Evolutionary conservation across 2,329 filamentous ascomycete species (phyloP), one percentile per base, ranked within the genome.

Genomic region (Aureobasidium sp.): DNA sequence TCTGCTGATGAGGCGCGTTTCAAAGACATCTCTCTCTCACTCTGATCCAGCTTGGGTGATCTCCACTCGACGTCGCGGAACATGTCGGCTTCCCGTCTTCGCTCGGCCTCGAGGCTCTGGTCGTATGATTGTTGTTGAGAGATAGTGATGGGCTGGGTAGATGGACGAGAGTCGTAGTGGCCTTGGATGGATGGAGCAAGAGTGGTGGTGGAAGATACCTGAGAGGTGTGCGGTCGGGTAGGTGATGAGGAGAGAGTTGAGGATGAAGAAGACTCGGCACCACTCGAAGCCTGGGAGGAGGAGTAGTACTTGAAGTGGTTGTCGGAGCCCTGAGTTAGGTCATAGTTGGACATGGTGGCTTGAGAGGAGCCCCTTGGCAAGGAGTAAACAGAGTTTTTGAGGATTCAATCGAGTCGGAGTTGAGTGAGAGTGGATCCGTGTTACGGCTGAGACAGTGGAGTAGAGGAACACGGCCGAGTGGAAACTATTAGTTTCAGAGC

Each of bases 1-100:
- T 59, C 41, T 11, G 59, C 53, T n/a, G 64, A 61, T 27, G 64
- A 63, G 25, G 55, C 61, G 16, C 61, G 53, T 54, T 62, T 62
- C 47, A 59, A 49, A 25, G 59, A 59, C 44, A 59, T 42, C 7
- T 59, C 57, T 34, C 57, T 41, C 29, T 59, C 57, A 7, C 11
- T 25, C n/a, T 49, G 44, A 1, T 50, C 45, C 42, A 58, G 30
- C 36, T 59, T 41, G 10, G 45, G 57, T 21, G 39, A 59, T 13
- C 27, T 49, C 55, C 57, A 59, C 44, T 59, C 57, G 45, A 59
- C 36, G 5, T 44, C 44, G 4, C 57, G 57, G 45, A 59, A 59
- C 57, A 59, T 59, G 8, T 59, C 54, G 32, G 54, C 54, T 36
- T 58, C 55, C 27, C 55, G 53, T 21, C 32, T 34, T 45, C 32